Conservation (phyloP, 768 basidiomycete genomes). For the Pleurotus platypus region DNA sequence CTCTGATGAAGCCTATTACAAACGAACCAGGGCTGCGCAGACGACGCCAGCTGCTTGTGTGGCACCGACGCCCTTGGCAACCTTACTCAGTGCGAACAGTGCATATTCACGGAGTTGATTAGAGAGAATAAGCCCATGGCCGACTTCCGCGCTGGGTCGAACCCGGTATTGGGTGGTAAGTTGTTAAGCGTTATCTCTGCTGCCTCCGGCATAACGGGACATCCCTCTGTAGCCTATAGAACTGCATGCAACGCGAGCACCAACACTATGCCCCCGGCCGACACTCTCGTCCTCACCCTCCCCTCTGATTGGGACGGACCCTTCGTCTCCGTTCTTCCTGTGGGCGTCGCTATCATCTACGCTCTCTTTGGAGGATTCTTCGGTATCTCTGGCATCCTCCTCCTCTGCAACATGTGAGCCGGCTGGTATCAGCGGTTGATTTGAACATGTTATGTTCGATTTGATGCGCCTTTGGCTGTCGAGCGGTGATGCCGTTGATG, state of each 20-base stretch:
- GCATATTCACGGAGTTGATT: conserved; percentile 60
- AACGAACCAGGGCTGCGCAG: conserved; percentile 29
- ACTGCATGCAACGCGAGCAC: conserved; percentile 35
- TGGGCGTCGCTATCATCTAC: conserved; percentile 38
- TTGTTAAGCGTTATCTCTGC: not conserved
- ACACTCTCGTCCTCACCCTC: conserved; percentile 37
- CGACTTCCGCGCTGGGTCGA: conserved; percentile 58
- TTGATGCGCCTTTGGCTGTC: not conserved
- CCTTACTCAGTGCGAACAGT: conserved; percentile 59
- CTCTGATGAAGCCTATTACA: conserved; percentile 27
- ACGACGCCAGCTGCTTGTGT: conserved; percentile 57
- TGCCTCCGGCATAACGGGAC: conserved; percentile 8
- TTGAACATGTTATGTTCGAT: not conserved
- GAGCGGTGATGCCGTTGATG: not conserved
- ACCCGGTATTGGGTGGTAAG: conserved; percentile 53
- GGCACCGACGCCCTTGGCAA: conserved; percentile 30
- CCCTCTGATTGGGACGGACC: conserved; percentile 60
- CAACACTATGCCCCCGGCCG: conserved; percentile 35
- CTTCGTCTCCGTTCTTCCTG: conserved; percentile 40
- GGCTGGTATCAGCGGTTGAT: not conserved
- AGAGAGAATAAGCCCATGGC: conserved; percentile 40
- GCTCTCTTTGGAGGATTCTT: conserved; percentile 43
- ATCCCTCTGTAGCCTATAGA: conserved; percentile 44
- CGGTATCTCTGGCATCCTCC: conserved; percentile 40
- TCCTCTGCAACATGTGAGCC: conserved; percentile 52